Base-by-base conservation (phyloP, 768 basidiomycete genomes). In the Chiua virens region DNA sequence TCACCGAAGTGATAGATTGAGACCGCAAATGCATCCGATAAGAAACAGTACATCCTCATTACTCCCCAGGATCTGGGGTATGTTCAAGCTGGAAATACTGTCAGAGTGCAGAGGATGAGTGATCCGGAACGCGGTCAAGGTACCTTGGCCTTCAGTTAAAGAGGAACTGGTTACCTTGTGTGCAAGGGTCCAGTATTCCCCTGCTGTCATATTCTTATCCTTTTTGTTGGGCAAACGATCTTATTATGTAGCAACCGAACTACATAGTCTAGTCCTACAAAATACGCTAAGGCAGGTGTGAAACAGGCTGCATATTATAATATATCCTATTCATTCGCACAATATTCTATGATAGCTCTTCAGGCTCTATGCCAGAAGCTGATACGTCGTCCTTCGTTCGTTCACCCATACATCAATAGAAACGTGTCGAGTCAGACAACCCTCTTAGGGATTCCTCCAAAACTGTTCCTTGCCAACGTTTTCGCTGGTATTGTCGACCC, bases 61-160 rank as follows among this genome's bases (percentile, higher is more conserved):
- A 97, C 95, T 1, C 96, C 96, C n/a, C 90, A 92, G 60, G 89
- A 90, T 59, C 92, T 93, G 89, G 81, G 81, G 39, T 87, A 83
- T 60, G 73, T 92, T 44, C 71, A 73, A 22, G 67, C 86, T 46
- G 86, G 87, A n/a, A 72, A 73, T 5, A 82, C 82, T 13, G 89
- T 93, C 28, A 79, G 81, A 15, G 86, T 93, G 2, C 79, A 85
- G 54, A 78, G 86, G 45, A 90, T 94, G 88, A 75, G 73, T 13
- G 89, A 90, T 62, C 88, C 88, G 0, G 86, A 88, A 56, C 79
- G 88, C n/a, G 80, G 80, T 13, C 85, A 85, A 60, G 73, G 74
- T 9, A 71, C 69, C 3, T 55, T 80, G 49, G 66, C 74, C 8
- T 76, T 73, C 23, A 55, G 47, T 21, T 65, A n/a, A 54, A 23